These are phyloP conservation scores for Claviceps pusilla DNA, from an alignment of 2,329 filamentous ascomycete species.

Conservation along the genomic window DNA sequence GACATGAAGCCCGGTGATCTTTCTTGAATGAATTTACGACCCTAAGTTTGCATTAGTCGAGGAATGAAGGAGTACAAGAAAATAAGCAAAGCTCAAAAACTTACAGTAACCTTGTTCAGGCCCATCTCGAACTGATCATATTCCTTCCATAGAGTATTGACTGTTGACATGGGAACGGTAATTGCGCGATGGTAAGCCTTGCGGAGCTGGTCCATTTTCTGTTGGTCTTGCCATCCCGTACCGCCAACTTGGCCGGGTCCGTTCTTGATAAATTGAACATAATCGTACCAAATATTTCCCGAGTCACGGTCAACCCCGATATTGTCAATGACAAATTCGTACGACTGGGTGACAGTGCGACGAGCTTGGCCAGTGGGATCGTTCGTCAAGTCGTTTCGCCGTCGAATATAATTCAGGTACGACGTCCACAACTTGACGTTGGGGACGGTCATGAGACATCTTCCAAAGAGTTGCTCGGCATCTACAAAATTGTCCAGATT, in stretches of 20 bases:
- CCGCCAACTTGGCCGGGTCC: constrained; percentile 78
- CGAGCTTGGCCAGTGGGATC: constrained; percentile 66
- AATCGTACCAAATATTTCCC: constrained; percentile 83
- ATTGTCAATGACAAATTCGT: constrained; percentile 80
- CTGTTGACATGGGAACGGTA: constrained; percentile 66
- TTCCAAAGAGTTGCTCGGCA: constrained; percentile 71
- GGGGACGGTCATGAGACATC: constrained; percentile 61
- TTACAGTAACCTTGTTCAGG: constrained; percentile 78
- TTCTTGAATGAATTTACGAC: constrained; percentile 87
- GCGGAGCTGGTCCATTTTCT: constrained; percentile 89
- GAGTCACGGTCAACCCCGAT: constrained; percentile 87
- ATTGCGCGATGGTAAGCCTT: constrained; percentile 89
- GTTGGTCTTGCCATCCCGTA: constrained; percentile 84
- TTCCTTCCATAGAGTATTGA: constrained; percentile 86
- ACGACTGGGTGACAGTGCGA: constrained; percentile 66
- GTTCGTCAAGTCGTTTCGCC: constrained; percentile 68
- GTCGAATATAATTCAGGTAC: constrained; percentile 89
- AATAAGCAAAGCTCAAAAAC: constrained; percentile 13
- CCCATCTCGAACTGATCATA: constrained; percentile 94
- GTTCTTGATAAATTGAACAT: constrained; percentile 81
- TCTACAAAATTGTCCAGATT: constrained; percentile 67
- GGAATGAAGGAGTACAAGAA: neutral
- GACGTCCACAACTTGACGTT: constrained; percentile 82
- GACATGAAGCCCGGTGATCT: constrained; percentile 91
- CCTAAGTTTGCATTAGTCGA: constrained; percentile 32